A percentile compares a stretch with the other conserved stretches of the same genome.
phyloP scores from a whole-genome alignment of 768 basidiomycete species.

The Lepiota subincarnata region DNA sequence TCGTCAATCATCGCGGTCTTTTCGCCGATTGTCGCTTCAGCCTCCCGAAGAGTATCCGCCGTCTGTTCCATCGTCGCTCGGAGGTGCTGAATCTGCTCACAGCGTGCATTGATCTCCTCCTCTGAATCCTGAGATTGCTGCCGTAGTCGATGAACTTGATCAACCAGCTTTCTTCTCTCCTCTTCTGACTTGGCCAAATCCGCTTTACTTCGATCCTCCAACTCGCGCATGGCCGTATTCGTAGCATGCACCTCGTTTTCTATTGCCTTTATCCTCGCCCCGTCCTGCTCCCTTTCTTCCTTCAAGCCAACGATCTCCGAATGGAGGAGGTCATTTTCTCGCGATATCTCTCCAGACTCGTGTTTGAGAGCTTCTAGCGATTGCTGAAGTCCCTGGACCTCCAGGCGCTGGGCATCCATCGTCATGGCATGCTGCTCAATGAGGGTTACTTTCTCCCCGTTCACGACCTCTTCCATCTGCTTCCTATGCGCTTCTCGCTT shows the following conservation, averaged over 20 bases:
- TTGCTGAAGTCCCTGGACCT: conserved; percentile 1
- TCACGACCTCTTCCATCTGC: not conserved
- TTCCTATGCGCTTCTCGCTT: not conserved
- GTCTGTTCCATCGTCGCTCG: not conserved
- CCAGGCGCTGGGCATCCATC: not conserved
- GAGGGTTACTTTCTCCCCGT: not conserved
- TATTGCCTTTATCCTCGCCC: not conserved
- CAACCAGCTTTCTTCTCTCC: not conserved
- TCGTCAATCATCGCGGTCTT: not conserved
- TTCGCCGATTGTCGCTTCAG: not conserved
- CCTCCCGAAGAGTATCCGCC: not conserved
- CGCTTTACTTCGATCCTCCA: not conserved
- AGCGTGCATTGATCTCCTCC: not conserved
- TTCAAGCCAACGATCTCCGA: not conserved
- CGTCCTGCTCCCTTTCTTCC: not conserved
- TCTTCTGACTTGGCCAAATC: not conserved
- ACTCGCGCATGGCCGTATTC: not conserved
- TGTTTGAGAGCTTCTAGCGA: not conserved
- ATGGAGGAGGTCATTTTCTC: not conserved
- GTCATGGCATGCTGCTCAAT: not conserved
- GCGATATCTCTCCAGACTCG: not conserved
- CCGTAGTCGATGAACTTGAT: not conserved
- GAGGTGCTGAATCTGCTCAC: not conserved
- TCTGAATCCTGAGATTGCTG: not conserved
- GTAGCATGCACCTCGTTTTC: not conserved